These are phyloP conservation scores for cucumber (Cucumis sativus) DNA, from an alignment of 306 rosid species.

Conservation along the genomic window DNA sequence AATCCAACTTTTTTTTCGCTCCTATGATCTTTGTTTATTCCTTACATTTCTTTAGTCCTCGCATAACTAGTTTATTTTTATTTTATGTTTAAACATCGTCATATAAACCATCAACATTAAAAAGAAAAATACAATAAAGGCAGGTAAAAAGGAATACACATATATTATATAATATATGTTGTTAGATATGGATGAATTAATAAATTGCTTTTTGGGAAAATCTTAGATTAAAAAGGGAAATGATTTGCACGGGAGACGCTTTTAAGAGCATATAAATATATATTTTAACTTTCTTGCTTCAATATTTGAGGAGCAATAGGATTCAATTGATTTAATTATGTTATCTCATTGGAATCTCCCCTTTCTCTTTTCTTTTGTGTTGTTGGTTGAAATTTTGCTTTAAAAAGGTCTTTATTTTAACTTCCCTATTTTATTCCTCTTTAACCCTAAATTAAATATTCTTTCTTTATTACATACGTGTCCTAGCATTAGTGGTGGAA, in stretches of 20 bases:
- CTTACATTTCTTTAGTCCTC: too few relatives aligned
- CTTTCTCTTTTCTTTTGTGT: conserved; percentile 10
- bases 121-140: too few relatives aligned
- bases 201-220: neutral
- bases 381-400: conserved; percentile 3
- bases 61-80: too few relatives aligned
- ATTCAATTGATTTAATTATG: conserved; percentile 24
- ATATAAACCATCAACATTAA: too few relatives aligned
- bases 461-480: neutral
- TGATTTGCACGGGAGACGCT: neutral
- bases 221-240: neutral
- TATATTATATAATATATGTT: too few relatives aligned
- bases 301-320: neutral
- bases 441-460: neutral
- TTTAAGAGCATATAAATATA: neutral
- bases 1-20: too few relatives aligned
- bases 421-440: neutral
- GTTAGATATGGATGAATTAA: neutral
- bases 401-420: neutral
- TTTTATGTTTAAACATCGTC: too few relatives aligned
- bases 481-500: neutral
- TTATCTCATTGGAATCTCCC: conserved; percentile 41
- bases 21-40: too few relatives aligned
- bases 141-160: too few relatives aligned
- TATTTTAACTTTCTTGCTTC: neutral